Evolutionary conservation across 179 eudicot species (phyloP).

Genomic region (Silene noctiflora): DNA sequence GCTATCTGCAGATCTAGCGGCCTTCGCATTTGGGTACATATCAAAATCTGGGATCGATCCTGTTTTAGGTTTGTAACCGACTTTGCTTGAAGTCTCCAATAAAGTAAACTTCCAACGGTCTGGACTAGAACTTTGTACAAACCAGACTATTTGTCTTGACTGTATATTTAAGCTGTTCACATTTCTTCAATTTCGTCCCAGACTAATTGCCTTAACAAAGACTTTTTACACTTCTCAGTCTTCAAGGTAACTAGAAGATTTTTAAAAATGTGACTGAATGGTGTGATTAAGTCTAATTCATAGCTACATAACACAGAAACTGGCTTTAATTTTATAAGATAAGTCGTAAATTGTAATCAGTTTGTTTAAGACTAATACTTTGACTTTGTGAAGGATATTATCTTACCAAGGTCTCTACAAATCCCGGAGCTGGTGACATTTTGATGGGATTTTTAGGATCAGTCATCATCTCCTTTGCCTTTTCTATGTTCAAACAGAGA

Average conservation of each 20-base stretch:
- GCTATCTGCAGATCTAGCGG: slow-evolving; percentile 79
- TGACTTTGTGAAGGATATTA: slow-evolving; percentile 58
- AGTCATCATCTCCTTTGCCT: slow-evolving; percentile 89
- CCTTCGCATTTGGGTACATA: slow-evolving; percentile 70
- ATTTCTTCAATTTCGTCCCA: background rate
- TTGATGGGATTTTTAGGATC: slow-evolving; percentile 96
- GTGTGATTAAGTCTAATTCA: background rate
- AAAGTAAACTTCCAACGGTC: background rate
- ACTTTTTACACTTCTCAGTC: background rate
- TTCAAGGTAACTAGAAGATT: background rate
- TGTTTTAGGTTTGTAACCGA: slow-evolving; percentile 62
- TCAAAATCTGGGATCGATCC: slow-evolving; percentile 71
- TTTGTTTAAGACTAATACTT: background rate
- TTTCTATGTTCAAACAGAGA: slow-evolving; percentile 97
- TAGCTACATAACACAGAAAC: background rate
- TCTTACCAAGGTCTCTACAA: slow-evolving; percentile 72
- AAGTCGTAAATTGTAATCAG: no score
- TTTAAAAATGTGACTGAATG: background rate
- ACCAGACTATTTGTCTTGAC: background rate
- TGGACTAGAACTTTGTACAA: background rate
- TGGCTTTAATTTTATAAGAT: background rate
- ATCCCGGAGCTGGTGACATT: slow-evolving; percentile 99
- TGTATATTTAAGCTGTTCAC: background rate
- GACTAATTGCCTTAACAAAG: background rate
- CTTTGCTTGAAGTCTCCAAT: slow-evolving; percentile 19